Percentiles rank a stretch among this genome's conserved stretches.
Evolutionary conservation across 2,329 filamentous ascomycete genomes (phyloP).

Genomic region (Fragosphaeria purpurea): DNA sequence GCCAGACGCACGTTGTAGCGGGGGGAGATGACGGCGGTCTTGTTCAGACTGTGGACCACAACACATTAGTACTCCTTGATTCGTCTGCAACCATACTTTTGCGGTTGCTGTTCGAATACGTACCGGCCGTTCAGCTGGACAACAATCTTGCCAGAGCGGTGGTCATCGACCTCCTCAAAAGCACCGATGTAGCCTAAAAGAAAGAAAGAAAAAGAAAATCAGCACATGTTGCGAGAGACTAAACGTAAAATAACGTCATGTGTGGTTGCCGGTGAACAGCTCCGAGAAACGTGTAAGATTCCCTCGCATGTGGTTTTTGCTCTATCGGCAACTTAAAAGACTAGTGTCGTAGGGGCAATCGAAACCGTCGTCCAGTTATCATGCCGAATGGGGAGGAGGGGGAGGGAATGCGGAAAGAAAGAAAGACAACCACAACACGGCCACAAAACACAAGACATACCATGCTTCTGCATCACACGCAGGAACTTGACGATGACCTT

Average conservation of each 20-base stretch:
- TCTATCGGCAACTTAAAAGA: conserved; percentile 99
- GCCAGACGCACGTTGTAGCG: conserved; percentile 98
- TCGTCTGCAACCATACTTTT: too few relatives aligned
- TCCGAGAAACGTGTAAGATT: conserved; percentile 96
- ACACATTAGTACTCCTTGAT: too few relatives aligned
- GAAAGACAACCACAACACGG: not conserved
- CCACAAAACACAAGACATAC: conserved; percentile 46
- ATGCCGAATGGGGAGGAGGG: conserved; percentile 61
- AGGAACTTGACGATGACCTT: conserved; percentile 99
- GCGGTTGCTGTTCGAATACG: conserved; percentile 6
- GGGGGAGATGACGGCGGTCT: conserved; percentile 98
- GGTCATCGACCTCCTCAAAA: conserved; percentile 99
- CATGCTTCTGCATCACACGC: conserved; percentile 98
- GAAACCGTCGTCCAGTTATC: conserved; percentile 99
- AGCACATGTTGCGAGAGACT: conserved; percentile 77
- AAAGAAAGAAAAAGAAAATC: conserved; percentile 33
- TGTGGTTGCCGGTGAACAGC: conserved; percentile 18
- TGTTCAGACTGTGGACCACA: conserved; percentile 57
- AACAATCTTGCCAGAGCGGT: conserved; percentile 99
- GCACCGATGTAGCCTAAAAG: conserved; percentile 89
- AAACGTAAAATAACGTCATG: conserved; percentile 78
- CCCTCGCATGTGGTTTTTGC: conserved; percentile 59
- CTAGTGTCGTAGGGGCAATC: conserved; percentile 70
- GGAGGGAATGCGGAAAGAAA: conserved; percentile 4
- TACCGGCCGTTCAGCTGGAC: conserved; percentile 94